Evolutionary conservation across 2,329 filamentous ascomycete species (phyloP), one percentile per base, ranked within the genome.

Genomic region (Pleurostoma richardsiae): DNA sequence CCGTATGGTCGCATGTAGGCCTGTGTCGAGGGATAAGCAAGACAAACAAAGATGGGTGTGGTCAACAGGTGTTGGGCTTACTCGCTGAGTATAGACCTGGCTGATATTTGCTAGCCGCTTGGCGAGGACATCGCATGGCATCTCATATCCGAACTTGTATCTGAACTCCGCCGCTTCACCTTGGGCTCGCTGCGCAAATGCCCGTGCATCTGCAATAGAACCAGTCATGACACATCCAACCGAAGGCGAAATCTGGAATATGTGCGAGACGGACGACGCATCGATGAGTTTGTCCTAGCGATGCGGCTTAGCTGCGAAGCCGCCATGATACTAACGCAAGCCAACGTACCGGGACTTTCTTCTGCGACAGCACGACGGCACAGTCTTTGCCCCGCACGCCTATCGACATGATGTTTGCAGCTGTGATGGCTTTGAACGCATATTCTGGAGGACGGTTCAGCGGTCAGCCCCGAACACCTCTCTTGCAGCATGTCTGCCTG

Each of bases 361-460:
- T 99, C 75, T 99, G 94, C 52, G 94, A 97, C 67, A 99, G 76
- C 45, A 99, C 89, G 40, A 99, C 94, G 31, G 94, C 94, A 63
- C 92, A 97, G 74, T 94, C 83, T 80, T 99, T 99, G 70, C 94
- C 94, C 65, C 90, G 82, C 58, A 99, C 83, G 59, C 94, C 94
- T 68, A 99, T 82, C 52, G 94, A 94, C 79, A 95, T 99, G 76
- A 99, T 97, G 72, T 97, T 97, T 59, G 94, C 94, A 52, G 94
- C 92, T 59, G 94, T 99, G 73, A 99, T 99, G 49, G 94, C 94
- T 78, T 99, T 99, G 85, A 99, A 99, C 60, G 94, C 94, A 92
- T 99, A 99, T 80, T 99, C 94, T 97, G 67, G 59, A 55, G 39
- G 44, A 45, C 52, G 48, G 29, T 26, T n/a, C 33, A 30, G 27